Conservation (phyloP, 2,329 filamentous ascomycete genomes). For the Aspergillus thermomutatus region DNA sequence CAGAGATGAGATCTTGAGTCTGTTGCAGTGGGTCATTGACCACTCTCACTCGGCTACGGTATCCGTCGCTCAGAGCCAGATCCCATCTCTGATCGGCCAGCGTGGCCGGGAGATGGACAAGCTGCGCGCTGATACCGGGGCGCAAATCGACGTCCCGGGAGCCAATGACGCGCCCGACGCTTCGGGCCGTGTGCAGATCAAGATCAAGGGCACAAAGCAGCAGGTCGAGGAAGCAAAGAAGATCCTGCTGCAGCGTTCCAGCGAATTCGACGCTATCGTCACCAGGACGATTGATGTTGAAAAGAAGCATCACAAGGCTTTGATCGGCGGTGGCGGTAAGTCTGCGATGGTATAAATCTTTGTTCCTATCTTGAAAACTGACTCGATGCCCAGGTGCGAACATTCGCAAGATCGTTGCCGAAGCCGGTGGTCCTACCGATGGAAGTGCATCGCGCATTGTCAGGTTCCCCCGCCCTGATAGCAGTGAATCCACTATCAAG, state of each 20-base stretch:
- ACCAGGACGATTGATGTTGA: conserved; percentile 84
- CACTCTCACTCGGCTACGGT: conserved; percentile 78
- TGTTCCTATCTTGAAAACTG: not conserved
- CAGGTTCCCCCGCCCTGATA: conserved; percentile 88
- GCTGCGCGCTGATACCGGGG: conserved; percentile 77
- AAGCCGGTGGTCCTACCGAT: conserved; percentile 87
- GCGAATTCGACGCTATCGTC: conserved; percentile 86
- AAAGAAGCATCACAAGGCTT: conserved; percentile 78
- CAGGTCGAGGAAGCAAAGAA: conserved; percentile 91
- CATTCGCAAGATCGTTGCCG: conserved; percentile 79
- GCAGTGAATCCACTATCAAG: conserved; percentile 77
- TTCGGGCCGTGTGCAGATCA: conserved; percentile 74
- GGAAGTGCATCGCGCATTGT: conserved; percentile 83
- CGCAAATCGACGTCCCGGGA: conserved; percentile 87
- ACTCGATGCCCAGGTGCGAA: conserved; percentile 61
- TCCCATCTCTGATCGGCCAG: conserved; percentile 90
- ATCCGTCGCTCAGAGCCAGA: conserved; percentile 82
- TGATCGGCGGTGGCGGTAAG: conserved; percentile 88
- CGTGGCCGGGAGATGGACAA: conserved; percentile 89
- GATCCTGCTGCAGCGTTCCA: conserved; percentile 79
- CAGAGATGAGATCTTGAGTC: conserved; percentile 82
- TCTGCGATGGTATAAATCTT: conserved; percentile 15
- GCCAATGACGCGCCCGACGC: conserved; percentile 66
- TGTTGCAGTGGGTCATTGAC: conserved; percentile 86
- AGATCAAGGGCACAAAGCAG: conserved; percentile 86